These are phyloP conservation scores for Haemoproteus tartakovskyi DNA, from an alignment of 169 alveolate genomes.

Conservation along the genomic window DNA sequence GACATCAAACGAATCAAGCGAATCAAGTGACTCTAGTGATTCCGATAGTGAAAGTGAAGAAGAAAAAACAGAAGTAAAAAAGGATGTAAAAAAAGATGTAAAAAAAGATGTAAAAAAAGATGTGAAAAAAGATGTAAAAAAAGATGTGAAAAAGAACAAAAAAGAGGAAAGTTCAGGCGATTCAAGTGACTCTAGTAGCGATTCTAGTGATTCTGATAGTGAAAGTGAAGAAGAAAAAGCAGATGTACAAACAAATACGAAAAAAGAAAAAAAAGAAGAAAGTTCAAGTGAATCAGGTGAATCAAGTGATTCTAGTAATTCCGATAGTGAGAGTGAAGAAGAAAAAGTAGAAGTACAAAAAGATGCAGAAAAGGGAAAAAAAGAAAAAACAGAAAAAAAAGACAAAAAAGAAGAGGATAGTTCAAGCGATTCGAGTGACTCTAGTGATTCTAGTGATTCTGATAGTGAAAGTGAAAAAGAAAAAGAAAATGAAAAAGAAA, in stretches of 20 bases:
- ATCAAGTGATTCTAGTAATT: too few relatives aligned
- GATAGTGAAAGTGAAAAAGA: slow-evolving; percentile 11
- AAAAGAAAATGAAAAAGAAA: background rate
- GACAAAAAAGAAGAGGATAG: background rate
- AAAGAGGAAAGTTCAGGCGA: background rate
- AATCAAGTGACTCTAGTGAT: slow-evolving; percentile 5
- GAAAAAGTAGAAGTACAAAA: background rate
- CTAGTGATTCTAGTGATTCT: too few relatives aligned
- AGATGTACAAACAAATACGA: background rate
- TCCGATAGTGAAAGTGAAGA: slow-evolving; percentile 6
- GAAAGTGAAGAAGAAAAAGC: too few relatives aligned
- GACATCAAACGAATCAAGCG: slow-evolving; percentile 1
- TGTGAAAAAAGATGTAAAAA: background rate
- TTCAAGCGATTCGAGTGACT: slow-evolving; percentile 22
- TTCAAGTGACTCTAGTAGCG: too few relatives aligned
- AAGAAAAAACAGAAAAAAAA: slow-evolving; percentile 29
- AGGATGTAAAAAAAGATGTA: background rate
- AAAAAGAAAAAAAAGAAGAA: background rate
- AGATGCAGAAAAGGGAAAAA: background rate
- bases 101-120: background rate
- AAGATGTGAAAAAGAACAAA: background rate
- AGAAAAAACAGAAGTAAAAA: background rate
- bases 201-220: too few relatives aligned
- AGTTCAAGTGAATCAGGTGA: background rate
- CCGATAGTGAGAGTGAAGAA: too few relatives aligned